Evolutionary conservation across 1,284 basidiomycete species (phyloP).

Genomic region (Sanghuangporus weigelae): DNA sequence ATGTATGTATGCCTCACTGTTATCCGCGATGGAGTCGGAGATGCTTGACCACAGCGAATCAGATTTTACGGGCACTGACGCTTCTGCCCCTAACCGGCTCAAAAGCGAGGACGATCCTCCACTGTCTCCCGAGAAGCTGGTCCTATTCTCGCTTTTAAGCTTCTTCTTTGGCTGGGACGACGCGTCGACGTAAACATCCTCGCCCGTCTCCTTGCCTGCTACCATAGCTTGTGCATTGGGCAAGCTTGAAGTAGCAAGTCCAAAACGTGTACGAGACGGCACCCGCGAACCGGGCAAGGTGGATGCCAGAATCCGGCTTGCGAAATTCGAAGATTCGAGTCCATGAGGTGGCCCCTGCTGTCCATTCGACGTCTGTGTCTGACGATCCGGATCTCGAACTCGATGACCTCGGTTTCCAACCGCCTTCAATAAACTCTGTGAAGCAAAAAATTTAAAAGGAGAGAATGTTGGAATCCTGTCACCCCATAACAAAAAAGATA

Average conservation of each 20-base stretch:
- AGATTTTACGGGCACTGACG: background rate
- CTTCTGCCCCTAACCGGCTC: constrained; percentile 30
- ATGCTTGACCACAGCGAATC: background rate
- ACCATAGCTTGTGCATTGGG: background rate
- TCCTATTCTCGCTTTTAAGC: constrained; percentile 23
- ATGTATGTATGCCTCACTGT: background rate
- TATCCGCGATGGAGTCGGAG: background rate
- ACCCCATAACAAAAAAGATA: background rate
- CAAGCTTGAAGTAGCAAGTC: too few relatives aligned
- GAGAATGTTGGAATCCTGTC: background rate
- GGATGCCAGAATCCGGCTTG: background rate
- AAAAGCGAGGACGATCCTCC: constrained; percentile 33
- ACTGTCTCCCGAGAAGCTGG: constrained; percentile 13
- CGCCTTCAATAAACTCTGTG: constrained; percentile 7
- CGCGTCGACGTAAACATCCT: constrained; percentile 5
- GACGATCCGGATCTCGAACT: background rate
- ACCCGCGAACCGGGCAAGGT: background rate
- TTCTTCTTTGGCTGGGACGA: constrained; percentile 31
- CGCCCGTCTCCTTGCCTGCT: background rate
- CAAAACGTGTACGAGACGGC: too few relatives aligned
- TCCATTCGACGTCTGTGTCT: too few relatives aligned
- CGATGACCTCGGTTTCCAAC: background rate
- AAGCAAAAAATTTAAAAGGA: background rate
- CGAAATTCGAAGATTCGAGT: background rate
- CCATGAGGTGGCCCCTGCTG: background rate